These are phyloP conservation scores for Coccomyxa sp. DNA, from an alignment of 139 green algal species.

Conservation along the genomic window DNA sequence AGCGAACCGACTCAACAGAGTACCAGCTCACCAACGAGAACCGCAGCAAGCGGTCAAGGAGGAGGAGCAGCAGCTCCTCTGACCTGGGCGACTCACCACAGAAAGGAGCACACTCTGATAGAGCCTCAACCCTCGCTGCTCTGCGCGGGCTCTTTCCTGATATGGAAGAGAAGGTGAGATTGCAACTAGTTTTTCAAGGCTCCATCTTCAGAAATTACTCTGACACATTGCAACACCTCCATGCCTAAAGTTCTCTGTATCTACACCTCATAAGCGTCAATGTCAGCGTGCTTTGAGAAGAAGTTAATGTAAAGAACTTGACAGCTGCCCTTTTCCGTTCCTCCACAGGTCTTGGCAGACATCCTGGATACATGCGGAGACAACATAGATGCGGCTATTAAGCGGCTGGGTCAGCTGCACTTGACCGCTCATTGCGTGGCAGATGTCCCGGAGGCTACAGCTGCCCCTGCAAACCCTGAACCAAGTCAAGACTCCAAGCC, in stretches of 20 bases:
- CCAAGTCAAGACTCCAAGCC: background rate
- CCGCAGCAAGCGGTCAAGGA: background rate
- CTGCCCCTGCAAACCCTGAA: background rate
- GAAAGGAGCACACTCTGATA: conserved; percentile 16
- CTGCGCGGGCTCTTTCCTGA: conserved; percentile 58
- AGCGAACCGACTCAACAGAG: conserved; percentile 19
- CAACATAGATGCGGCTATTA: conserved; percentile 78
- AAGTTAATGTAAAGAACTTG: background rate
- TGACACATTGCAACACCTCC: no score
- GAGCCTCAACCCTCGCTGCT: conserved; percentile 32
- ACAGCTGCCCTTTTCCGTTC: no score
- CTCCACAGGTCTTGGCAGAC: conserved; percentile 51
- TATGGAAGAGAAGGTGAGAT: conserved; percentile 62
- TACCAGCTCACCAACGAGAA: background rate
- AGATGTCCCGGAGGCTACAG: background rate
- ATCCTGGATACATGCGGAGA: conserved; percentile 66
- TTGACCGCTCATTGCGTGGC: conserved; percentile 28
- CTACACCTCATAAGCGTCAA: background rate
- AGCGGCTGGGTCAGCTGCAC: conserved; percentile 56
- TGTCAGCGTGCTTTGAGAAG: background rate
- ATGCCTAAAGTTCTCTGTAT: background rate
- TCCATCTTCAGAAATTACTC: background rate
- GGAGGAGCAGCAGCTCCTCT: background rate
- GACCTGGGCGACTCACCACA: background rate
- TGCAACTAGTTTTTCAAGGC: no score